Evolutionary conservation across 352 stramenopile genomes (phyloP).

Genomic region (Phytophthora nicotianae): DNA sequence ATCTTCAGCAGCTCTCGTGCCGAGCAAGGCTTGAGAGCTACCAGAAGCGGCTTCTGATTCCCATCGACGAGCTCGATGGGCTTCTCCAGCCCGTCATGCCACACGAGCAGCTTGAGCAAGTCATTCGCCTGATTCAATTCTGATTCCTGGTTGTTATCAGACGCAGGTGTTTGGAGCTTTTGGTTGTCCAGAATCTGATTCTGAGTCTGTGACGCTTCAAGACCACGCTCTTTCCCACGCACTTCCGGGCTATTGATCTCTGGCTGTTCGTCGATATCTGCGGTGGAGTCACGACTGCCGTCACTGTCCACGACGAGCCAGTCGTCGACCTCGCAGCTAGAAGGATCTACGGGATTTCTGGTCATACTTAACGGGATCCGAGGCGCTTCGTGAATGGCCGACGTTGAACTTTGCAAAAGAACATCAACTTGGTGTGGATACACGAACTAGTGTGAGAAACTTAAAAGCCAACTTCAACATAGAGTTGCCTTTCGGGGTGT

Average conservation of each 20-base stretch:
- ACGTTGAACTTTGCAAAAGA: constrained; percentile 26
- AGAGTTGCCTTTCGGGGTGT: neutral
- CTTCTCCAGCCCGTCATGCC: constrained; percentile 23
- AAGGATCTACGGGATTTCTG: constrained; percentile 5
- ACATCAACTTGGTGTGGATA: constrained; percentile 17
- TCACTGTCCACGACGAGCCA: constrained; percentile 31
- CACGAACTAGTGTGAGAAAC: constrained; percentile 1
- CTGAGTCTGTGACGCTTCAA: constrained; percentile 18
- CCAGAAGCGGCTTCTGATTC: constrained; percentile 35
- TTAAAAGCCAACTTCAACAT: neutral
- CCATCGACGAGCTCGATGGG: constrained; percentile 31
- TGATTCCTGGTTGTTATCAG: constrained; percentile 13
- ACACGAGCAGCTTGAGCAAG: constrained; percentile 33
- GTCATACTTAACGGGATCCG: constrained; percentile 8
- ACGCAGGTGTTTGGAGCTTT: neutral
- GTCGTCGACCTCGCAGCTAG: constrained; percentile 26
- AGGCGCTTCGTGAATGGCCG: constrained; percentile 20
- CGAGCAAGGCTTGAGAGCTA: constrained; percentile 29
- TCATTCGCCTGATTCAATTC: constrained; percentile 16
- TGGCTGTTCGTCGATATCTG: neutral
- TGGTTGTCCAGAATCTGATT: constrained; percentile 25
- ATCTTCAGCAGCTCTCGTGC: constrained; percentile 7
- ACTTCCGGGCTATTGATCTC: neutral
- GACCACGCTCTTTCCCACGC: neutral
- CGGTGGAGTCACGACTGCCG: constrained; percentile 1